phyloP scores from a whole-genome alignment of 2,329 filamentous ascomycete species.

The Alternaria sp. region DNA sequence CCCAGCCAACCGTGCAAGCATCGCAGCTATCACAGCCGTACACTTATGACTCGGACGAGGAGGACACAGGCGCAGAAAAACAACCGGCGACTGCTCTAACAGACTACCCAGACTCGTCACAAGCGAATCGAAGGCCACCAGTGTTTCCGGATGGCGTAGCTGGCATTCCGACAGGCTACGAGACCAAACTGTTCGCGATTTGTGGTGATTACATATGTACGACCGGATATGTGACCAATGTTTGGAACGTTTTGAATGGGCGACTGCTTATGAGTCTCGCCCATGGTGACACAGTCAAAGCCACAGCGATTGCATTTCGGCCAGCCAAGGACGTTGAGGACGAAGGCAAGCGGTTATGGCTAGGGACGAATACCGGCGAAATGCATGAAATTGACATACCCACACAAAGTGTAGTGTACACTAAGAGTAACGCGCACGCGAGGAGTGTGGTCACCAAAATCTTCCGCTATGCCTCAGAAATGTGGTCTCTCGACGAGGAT shows the following conservation, averaged over 20 bases:
- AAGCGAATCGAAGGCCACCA: slow-evolving; percentile 84
- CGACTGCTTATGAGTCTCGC: slow-evolving; percentile 81
- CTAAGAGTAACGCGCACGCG: slow-evolving; percentile 76
- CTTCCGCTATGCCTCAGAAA: slow-evolving; percentile 83
- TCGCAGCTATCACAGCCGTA: slow-evolving; percentile 37
- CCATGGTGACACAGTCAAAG: slow-evolving; percentile 85
- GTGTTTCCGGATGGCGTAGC: slow-evolving; percentile 74
- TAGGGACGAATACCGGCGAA: slow-evolving; percentile 89
- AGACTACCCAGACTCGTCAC: slow-evolving; percentile 84
- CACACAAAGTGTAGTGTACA: slow-evolving; percentile 74
- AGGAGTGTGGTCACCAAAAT: slow-evolving; percentile 85
- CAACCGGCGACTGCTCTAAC: slow-evolving; percentile 63
- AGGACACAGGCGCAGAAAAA: slow-evolving; percentile 53
- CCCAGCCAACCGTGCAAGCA: slow-evolving; percentile 21
- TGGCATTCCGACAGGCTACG: slow-evolving; percentile 85
- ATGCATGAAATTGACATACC: slow-evolving; percentile 87
- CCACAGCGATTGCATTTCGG: slow-evolving; percentile 85
- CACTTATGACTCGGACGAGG: slow-evolving; percentile 61
- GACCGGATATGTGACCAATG: slow-evolving; percentile 83
- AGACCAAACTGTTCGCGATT: slow-evolving; percentile 84
- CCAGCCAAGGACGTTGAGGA: slow-evolving; percentile 79
- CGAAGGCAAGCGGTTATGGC: slow-evolving; percentile 85
- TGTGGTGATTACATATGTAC: slow-evolving; percentile 90
- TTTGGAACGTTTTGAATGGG: slow-evolving; percentile 86
- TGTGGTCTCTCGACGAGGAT: slow-evolving; percentile 94